A percentile compares a stretch with the other conserved stretches of the same genome.
These are phyloP conservation scores for Beta lomatogona DNA, from an alignment of 179 eudicot species.

Conservation along the genomic window DNA sequence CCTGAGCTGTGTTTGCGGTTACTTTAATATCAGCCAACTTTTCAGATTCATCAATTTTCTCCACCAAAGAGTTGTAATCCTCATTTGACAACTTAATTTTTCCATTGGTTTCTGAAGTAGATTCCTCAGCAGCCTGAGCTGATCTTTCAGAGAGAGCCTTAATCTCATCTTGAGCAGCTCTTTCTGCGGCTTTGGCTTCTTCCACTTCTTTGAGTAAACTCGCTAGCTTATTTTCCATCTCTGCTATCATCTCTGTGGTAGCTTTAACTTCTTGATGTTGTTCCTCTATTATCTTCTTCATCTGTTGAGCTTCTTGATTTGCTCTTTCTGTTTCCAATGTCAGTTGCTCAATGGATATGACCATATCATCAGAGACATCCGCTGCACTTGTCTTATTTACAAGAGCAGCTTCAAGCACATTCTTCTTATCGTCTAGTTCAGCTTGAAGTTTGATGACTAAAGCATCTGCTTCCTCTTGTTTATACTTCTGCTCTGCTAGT, in stretches of 20 bases:
- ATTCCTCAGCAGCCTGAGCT: slow-evolving; percentile 21
- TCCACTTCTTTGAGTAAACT: slow-evolving; percentile 52
- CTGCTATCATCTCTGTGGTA: slow-evolving; percentile 32
- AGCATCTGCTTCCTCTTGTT: slow-evolving; percentile 39
- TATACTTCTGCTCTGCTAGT: slow-evolving; percentile 38
- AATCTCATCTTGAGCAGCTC: slow-evolving; percentile 50
- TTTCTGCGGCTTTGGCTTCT: slow-evolving; percentile 60
- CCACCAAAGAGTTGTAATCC: slow-evolving; percentile 53
- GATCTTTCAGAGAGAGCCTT: slow-evolving; percentile 27
- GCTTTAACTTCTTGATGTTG: slow-evolving; percentile 46
- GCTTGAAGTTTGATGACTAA: slow-evolving; percentile 32
- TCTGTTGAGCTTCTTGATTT: slow-evolving; percentile 43
- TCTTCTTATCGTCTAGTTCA: slow-evolving; percentile 47
- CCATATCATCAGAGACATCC: slow-evolving; percentile 38
- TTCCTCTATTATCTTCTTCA: slow-evolving; percentile 28
- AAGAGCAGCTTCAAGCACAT: slow-evolving; percentile 51
- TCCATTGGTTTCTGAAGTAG: slow-evolving; percentile 29
- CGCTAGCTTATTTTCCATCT: slow-evolving; percentile 47
- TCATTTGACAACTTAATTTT: slow-evolving; percentile 52
- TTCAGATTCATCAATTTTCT: slow-evolving; percentile 44
- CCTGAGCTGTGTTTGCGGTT: slow-evolving; percentile 61
- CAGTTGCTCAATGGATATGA: slow-evolving; percentile 38
- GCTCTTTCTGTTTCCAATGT: slow-evolving; percentile 44
- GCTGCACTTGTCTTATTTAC: slow-evolving; percentile 40
- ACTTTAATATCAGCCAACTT: slow-evolving; percentile 55